A percentile compares a stretch with the other conserved stretches of the same genome.
phyloP scores from a whole-genome alignment of 2,329 filamentous ascomycete species.

The Exserohilum rostratum region DNA sequence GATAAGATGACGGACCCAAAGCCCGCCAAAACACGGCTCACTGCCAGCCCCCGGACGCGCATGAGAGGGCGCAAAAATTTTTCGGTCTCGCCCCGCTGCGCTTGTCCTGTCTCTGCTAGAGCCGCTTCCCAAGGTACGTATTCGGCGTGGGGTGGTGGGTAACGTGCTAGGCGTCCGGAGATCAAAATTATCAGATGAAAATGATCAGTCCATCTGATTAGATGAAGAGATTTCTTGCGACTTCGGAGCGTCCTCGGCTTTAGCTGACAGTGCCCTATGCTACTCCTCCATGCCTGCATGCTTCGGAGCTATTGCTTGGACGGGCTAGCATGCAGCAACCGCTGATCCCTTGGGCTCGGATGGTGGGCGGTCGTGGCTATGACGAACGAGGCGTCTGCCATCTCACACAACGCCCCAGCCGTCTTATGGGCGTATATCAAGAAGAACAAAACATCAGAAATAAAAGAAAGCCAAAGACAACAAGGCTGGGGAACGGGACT shows the following conservation, averaged over 20 bases:
- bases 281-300: slow-evolving; percentile 13
- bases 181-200: slow-evolving; percentile 35
- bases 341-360: slow-evolving; percentile 25
- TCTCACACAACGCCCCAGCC: too few species aligned
- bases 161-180: slow-evolving; percentile 6
- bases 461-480: too few species aligned
- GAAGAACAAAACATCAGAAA: neutral
- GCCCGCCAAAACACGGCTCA: slow-evolving; percentile 19
- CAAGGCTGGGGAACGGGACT: too few species aligned
- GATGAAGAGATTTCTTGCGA: slow-evolving; percentile 18
- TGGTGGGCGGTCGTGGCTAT: slow-evolving; percentile 20
- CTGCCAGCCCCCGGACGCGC: slow-evolving; percentile 14
- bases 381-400: slow-evolving; percentile 30
- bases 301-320: slow-evolving; percentile 28
- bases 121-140: slow-evolving; percentile 10
- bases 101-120: slow-evolving; percentile 22
- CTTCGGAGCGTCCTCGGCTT: slow-evolving; percentile 29
- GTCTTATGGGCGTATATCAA: too few species aligned
- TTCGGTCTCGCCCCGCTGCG: slow-evolving; percentile 34
- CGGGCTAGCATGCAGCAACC: slow-evolving; percentile 25
- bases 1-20: slow-evolving; percentile 34
- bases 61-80: slow-evolving; percentile 38
- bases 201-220: slow-evolving; percentile 25
- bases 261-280: slow-evolving; percentile 13
- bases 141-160: slow-evolving; percentile 28